Base-by-base conservation (phyloP, 148 eudicot genomes). In the Polygonum maritimum region DNA sequence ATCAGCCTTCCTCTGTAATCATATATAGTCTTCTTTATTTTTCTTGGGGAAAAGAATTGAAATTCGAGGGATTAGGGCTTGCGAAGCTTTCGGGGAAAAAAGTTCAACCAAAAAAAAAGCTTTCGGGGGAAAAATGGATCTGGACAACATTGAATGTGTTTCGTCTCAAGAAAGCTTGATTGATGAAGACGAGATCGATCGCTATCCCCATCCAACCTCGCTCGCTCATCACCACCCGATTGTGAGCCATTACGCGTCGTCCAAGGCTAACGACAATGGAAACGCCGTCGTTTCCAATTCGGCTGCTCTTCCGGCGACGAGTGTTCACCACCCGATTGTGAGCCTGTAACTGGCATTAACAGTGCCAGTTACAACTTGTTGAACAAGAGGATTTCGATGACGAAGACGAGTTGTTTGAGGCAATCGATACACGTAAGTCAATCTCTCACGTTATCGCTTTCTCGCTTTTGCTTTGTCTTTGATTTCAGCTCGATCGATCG, bases 131-230 rank as follows among this genome's bases (percentile, higher is more conserved):
- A 44, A 36, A 67, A 93, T 94, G 97, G 98, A 94, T 65, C 72
- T 80, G 55, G 89, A 89, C 45, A 93, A 71, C 83, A 83, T 89
- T 45, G 98, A 94, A 77, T 94, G 93, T 74, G 83, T 91, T 60
- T 84, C 94, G 45, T 79, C 90, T 9, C 79, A 83, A 0, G 93
- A 91, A 77, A 85, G 79, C 49, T 73, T 85, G 83, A 79, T 85
- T 81, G 92, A 91, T 82, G 90, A 88, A 51, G 91, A 88, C 75
- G 94, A 88, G 79, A 79, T 88, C 73, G 83, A 80, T 22, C 82
- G 79, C 26, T 78, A 79, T 73, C 52, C 75, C 18, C 71, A 67
- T 3, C 54, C 75, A 21, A 44, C 44, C 26, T 72, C 54, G 12
- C 80, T 74, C 13, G 79, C 71, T 21, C 78, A 81, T 13, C 83